phyloP scores from a whole-genome alignment of 169 alveolate species.

The Eimeria necatrix region DNA sequence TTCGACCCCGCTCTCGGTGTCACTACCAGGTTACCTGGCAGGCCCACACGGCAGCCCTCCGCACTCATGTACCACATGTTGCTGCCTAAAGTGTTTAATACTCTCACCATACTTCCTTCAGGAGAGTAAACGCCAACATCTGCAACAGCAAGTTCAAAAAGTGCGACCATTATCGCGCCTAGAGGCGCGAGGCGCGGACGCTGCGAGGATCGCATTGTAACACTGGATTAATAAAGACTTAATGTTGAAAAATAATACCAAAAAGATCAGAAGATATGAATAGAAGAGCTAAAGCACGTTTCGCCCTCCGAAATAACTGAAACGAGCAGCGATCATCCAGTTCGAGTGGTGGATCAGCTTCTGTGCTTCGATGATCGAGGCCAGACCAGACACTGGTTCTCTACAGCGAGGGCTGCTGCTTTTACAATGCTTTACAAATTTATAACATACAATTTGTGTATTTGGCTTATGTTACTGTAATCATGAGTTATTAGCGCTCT shows the following conservation, averaged over 20 bases:
- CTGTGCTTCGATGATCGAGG: too few relatives aligned
- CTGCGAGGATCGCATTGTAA: background rate
- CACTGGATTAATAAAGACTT: background rate
- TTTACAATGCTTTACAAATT: too few relatives aligned
- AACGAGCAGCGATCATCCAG: too few relatives aligned
- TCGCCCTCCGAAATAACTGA: too few relatives aligned
- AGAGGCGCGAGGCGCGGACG: background rate
- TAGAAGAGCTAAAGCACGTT: background rate
- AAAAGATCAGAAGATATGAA: background rate
- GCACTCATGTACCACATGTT: background rate
- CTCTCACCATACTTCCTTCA: background rate
- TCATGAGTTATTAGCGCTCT: too few relatives aligned
- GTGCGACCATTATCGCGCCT: background rate
- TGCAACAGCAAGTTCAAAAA: background rate
- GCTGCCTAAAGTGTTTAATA: background rate
- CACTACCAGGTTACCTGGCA: constrained; percentile 20
- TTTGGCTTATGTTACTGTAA: too few relatives aligned
- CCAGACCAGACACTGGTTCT: too few relatives aligned
- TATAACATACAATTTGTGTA: too few relatives aligned
- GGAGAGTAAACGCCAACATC: background rate
- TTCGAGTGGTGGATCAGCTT: too few relatives aligned
- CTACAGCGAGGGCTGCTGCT: too few relatives aligned
- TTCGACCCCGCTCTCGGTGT: constrained; percentile 30
- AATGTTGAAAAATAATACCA: background rate
- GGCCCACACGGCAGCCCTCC: background rate